Evolutionary conservation across 2,329 filamentous ascomycete species (phyloP).

Genomic region (Monosporascus sp.): DNA sequence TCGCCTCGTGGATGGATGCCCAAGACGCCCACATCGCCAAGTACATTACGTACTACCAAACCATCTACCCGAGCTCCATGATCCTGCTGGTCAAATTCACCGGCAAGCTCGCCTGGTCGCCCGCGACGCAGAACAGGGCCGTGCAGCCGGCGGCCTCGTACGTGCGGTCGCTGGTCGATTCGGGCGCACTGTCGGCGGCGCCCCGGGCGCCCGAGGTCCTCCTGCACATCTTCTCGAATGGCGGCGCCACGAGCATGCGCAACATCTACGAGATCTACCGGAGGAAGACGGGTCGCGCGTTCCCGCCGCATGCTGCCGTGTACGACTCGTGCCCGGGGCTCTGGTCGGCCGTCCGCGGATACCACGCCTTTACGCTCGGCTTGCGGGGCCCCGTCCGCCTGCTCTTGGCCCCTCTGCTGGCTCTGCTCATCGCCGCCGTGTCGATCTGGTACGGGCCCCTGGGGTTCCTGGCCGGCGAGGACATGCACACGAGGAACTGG

Average conservation of each 20-base stretch:
- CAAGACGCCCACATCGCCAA: constrained; percentile 45
- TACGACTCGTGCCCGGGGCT: constrained; percentile 45
- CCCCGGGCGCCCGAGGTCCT: constrained; percentile 31
- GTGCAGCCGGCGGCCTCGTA: constrained; percentile 35
- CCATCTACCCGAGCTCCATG: constrained; percentile 36
- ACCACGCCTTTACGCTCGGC: constrained; percentile 33
- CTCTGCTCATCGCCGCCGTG: constrained; percentile 25
- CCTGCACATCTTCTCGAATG: constrained; percentile 48
- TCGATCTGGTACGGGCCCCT: constrained; percentile 28
- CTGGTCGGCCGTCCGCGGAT: constrained; percentile 32
- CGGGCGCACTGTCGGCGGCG: constrained; percentile 12
- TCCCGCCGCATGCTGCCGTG: constrained; percentile 38
- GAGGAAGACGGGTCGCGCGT: constrained; percentile 15
- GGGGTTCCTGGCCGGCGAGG: constrained; percentile 24
- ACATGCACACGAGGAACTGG: constrained; percentile 27
- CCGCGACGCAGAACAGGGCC: constrained; percentile 24
- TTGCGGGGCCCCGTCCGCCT: constrained; percentile 28
- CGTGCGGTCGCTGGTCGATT: constrained; percentile 27
- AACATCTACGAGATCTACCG: constrained; percentile 32
- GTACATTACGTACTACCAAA: constrained; percentile 41
- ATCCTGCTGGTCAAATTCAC: constrained; percentile 43
- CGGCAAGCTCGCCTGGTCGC: constrained; percentile 29
- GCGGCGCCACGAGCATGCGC: constrained; percentile 38
- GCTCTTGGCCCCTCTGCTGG: constrained; percentile 27
- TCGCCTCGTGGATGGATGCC: constrained; percentile 48